A percentile compares a stretch with the other conserved stretches of the same genome.
Conservation (phyloP, 305 asterid species). For the Fraxinus ornus region DNA sequence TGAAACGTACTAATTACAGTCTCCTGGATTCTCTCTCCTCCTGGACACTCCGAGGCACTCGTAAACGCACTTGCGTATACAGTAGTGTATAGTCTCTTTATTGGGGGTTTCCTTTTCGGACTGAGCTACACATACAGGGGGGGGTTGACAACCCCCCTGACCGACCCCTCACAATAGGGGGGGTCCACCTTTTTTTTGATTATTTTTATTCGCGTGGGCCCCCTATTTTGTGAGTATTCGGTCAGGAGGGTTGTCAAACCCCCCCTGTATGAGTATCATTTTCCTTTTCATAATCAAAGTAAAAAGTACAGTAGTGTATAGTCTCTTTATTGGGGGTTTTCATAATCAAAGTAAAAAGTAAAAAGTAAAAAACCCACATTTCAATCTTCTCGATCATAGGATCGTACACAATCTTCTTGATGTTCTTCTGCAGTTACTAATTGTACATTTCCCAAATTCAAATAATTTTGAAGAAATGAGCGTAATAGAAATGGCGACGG, state of each 20-base stretch:
- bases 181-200: no score
- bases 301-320: no score
- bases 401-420: background rate
- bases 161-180: no score
- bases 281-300: no score
- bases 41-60: background rate
- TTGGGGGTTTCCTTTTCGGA: background rate
- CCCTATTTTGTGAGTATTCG: no score
- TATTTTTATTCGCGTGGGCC: no score
- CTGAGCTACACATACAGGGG: no score
- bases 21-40: background rate
- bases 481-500: constrained; percentile 49
- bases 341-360: background rate
- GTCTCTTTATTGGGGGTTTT: background rate
- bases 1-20: background rate
- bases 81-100: no score
- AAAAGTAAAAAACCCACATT: background rate
- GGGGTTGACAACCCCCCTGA: no score
- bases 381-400: background rate
- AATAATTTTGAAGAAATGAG: background rate
- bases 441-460: background rate
- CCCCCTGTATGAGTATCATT: no score
- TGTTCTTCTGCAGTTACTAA: background rate
- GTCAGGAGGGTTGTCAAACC: no score
- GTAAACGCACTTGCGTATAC: background rate